Evolutionary conservation across 192 early-diverging fungal species (phyloP).

Genomic region (Coemansia javaensis): DNA sequence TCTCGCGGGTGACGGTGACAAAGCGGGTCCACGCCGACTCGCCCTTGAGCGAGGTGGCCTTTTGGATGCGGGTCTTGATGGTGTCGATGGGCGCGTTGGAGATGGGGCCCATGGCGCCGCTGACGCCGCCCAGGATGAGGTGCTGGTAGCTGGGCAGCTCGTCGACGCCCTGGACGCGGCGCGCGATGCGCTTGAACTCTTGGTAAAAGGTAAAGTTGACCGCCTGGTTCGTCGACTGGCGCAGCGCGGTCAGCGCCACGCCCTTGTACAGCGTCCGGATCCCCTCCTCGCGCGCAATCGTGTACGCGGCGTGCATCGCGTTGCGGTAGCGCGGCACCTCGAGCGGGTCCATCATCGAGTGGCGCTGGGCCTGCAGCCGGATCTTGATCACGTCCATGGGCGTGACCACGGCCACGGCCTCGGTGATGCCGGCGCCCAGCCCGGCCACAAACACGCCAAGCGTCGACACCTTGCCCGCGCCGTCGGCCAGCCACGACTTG

Average conservation of each 20-base stretch:
- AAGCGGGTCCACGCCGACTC: conserved; percentile 78
- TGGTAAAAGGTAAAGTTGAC: conserved; percentile 98
- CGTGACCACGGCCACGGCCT: conserved; percentile 91
- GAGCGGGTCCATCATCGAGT: conserved; percentile 93
- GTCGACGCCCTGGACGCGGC: conserved; percentile 60
- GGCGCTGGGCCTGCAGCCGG: conserved; percentile 91
- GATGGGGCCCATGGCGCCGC: conserved; percentile 85
- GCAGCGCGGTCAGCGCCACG: conserved; percentile 84
- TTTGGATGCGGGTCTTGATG: conserved; percentile 98
- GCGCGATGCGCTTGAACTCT: conserved; percentile 77
- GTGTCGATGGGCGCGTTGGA: conserved; percentile 97
- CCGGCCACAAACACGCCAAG: conserved; percentile 76
- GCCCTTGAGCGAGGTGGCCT: conserved; percentile 60
- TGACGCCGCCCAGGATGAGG: conserved; percentile 83
- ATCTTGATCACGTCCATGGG: conserved; percentile 99
- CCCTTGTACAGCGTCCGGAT: conserved; percentile 86
- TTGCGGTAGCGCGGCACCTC: conserved; percentile 97
- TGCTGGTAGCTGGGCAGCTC: conserved; percentile 88
- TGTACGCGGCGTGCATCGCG: conserved; percentile 83
- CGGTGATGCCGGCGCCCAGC: conserved; percentile 86
- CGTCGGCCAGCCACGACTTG: conserved; percentile 72
- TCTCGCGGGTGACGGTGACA: conserved; percentile 67
- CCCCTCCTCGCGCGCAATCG: conserved; percentile 91
- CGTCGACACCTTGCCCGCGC: conserved; percentile 62
- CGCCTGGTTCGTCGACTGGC: conserved; percentile 97